Conservation (phyloP, 2,329 filamentous ascomycete species). For the Penicillium sp. region DNA sequence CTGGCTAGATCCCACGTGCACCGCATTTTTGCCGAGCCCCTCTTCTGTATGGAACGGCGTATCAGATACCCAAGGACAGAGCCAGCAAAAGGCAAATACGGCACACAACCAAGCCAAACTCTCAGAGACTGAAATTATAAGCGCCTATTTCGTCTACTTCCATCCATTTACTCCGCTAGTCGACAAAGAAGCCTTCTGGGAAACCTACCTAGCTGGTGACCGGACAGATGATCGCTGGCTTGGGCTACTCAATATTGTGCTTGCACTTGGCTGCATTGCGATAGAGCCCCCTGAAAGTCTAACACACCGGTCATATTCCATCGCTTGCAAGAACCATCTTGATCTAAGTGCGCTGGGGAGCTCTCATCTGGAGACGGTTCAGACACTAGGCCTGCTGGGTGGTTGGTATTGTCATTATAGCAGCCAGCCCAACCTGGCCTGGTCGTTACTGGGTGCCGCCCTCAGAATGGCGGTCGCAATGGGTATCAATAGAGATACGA, state of each 20-base stretch:
- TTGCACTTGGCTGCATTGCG: constrained; percentile 69
- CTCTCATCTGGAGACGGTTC: constrained; percentile 67
- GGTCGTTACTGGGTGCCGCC: constrained; percentile 67
- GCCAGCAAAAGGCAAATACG: constrained; percentile 6
- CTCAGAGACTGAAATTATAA: constrained; percentile 64
- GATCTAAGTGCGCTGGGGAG: constrained; percentile 65
- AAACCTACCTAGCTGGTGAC: constrained; percentile 60
- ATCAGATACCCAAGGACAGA: constrained; percentile 14
- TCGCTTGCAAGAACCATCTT: constrained; percentile 61
- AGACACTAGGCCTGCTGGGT: constrained; percentile 67
- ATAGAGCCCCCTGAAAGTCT: constrained; percentile 60
- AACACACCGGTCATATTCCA: constrained; percentile 66
- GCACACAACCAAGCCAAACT: constrained; percentile 39
- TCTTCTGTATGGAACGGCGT: not conserved
- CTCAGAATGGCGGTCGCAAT: constrained; percentile 69
- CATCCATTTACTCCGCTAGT: constrained; percentile 70
- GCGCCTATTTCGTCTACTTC: constrained; percentile 69
- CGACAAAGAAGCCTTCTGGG: constrained; percentile 66
- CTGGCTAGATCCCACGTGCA: constrained; percentile 49
- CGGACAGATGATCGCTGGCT: constrained; percentile 66
- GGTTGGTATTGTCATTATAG: constrained; percentile 74
- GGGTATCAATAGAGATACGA: constrained; percentile 61
- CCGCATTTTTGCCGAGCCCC: constrained; percentile 43
- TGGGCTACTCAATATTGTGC: constrained; percentile 69
- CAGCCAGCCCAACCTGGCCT: constrained; percentile 71